Evolutionary conservation across 2,329 filamentous ascomycete genomes (phyloP), one percentile per base, ranked within the genome.

Genomic region (Cladosporium velox): DNA sequence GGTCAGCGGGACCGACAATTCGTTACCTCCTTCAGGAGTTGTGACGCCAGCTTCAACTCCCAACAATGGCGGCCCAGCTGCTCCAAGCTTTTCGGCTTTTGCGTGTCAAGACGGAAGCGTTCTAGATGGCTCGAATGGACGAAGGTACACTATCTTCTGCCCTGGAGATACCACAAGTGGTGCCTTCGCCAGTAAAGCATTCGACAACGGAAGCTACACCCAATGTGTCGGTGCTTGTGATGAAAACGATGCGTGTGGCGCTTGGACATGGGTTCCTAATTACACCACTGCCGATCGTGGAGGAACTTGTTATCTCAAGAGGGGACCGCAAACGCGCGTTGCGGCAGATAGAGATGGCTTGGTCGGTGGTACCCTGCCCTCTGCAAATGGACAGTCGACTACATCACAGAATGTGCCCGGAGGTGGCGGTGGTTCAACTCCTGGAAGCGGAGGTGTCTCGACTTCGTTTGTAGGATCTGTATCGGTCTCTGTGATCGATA

Each of bases 141-240:
- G n/a, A 1, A 47, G 12, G 10, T 47, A 47, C 41, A 47, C 41
- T 21, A 21, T 47, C 3, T 47, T 21, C n/a, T 47, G 41, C n/a
- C 41, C 41, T 21, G 41, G 41, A 47, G 41, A 47, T 47, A 47
- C 41, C 41, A 47, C 41, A 21, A 12, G 41, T 12, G 41, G 41
- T 47, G 41, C 41, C 21, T 47, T 47, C 14, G 41, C n/a, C n/a
- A 47, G 41, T 47, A 24, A 8, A 5, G n/a, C 41, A 6, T 47
- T 47, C 12, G 41, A 21, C 8, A 47, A 47, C 12, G 66, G 70
- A 26, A 66, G 65, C 47, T 70, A 67, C 57, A 66, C 58, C 12
- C 69, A 67, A 21, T 71, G 70, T 52, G 66, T 70, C 55, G 61
- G 51, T n/a, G 59, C 61, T 10, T 71, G 70, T 41, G 70, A 71